A percentile compares a stretch with the other conserved stretches of the same genome.
Evolutionary conservation across 2,329 filamentous ascomycete genomes (phyloP).

Genomic region (Fusarium xylarioides): DNA sequence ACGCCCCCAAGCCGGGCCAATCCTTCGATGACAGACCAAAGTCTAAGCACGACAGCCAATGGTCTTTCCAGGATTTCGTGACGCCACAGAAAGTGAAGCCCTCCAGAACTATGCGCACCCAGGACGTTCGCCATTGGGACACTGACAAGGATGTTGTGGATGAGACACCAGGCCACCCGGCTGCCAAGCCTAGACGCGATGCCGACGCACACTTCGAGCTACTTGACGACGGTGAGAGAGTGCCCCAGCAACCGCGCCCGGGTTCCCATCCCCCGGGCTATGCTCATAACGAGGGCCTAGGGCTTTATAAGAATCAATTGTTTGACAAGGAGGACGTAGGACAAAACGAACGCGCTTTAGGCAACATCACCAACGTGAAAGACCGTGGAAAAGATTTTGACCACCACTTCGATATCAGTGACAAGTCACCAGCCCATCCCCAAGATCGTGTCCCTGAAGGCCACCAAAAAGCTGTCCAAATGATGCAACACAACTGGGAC

Average conservation of each 20-base stretch:
- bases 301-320: constrained; percentile 80
- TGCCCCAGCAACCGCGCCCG: constrained; percentile 57
- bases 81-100: constrained; percentile 79
- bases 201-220: constrained; percentile 87
- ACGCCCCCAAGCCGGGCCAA: constrained; percentile 55
- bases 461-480: constrained; percentile 75
- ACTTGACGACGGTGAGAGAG: constrained; percentile 74
- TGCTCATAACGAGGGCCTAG: constrained; percentile 72
- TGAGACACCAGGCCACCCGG: constrained; percentile 66
- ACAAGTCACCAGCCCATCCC: constrained; percentile 66
- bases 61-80: constrained; percentile 88
- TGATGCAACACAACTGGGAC: constrained; percentile 74
- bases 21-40: constrained; percentile 55
- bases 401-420: constrained; percentile 78
- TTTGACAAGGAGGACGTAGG: constrained; percentile 66
- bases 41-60: constrained; percentile 76
- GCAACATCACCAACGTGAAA: constrained; percentile 76
- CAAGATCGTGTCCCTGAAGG: constrained; percentile 62
- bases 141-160: constrained; percentile 66
- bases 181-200: constrained; percentile 77
- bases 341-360: constrained; percentile 59
- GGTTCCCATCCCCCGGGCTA: constrained; percentile 60
- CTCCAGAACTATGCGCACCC: constrained; percentile 66
- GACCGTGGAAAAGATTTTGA: constrained; percentile 81
- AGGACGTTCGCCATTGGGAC: constrained; percentile 83